Percentiles rank a stretch among this genome's conserved stretches.
Evolutionary conservation across 257 asterid genomes (phyloP).

Genomic region (Gynochthodes officinalis): DNA sequence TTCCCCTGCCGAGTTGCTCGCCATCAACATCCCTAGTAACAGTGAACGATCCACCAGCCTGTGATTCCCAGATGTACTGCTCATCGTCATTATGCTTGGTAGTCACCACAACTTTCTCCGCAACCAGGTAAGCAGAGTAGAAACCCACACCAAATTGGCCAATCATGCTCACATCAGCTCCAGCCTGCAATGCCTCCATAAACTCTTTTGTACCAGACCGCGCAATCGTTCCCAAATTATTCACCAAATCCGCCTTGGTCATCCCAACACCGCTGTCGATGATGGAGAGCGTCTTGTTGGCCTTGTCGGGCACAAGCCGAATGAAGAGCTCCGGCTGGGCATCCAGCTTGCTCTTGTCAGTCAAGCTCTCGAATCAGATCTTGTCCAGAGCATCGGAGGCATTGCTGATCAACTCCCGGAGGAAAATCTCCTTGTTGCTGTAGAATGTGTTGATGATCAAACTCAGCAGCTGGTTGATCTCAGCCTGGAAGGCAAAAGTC

Average conservation of each 20-base stretch:
- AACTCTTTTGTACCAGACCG: background rate
- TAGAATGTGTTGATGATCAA: background rate
- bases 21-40: background rate
- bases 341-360: background rate
- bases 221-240: background rate
- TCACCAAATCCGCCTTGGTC: background rate
- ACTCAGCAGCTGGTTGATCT: background rate
- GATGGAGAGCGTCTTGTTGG: background rate
- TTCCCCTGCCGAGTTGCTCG: background rate
- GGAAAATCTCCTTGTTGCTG: constrained; percentile 2
- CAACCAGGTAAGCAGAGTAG: background rate
- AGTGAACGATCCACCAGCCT: background rate
- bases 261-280: background rate
- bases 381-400: background rate
- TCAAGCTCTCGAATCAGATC: background rate
- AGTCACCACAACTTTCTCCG: background rate
- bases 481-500: background rate
- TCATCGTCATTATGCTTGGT: background rate
- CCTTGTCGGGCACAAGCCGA: background rate
- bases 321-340: constrained; percentile 4
- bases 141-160: background rate
- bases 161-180: background rate
- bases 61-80: background rate
- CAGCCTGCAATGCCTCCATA: background rate
- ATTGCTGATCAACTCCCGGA: background rate